Base-by-base conservation (phyloP, 441 rosid species). In the Populus hybrid region DNA sequence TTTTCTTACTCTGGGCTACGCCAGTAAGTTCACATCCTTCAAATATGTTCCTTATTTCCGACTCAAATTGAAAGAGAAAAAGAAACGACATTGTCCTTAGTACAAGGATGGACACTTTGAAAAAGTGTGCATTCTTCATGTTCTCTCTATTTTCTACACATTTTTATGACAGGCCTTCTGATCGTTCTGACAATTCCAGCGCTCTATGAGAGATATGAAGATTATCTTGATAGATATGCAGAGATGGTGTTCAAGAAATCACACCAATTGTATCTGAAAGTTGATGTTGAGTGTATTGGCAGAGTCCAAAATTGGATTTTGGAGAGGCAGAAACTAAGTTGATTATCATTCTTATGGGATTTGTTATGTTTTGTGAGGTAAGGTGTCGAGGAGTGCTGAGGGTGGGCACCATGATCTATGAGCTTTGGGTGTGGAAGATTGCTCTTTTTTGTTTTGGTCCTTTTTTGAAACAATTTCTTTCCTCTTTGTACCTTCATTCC, bases 101-200 rank as follows among this genome's bases (percentile, higher is more conserved):
- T 6, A 30, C 4, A 30, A 30, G 32, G 4, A 53, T n/a, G 26
- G 65, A n/a, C 65, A 59, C 24, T n/a, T 9, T n/a, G 65, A 59
- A 59, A 11, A n/a, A n/a, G 65, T 3, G 1, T 8, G 8, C 16
- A 16, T 40, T 20, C 63, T 14, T 38, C 24, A 2, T 63, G 18
- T 57, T 10, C 18, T 23, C 4, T 1, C 4, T 40, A 10, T 34
- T 34, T 24, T 2, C 46, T 24, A 16, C 24, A 74, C 82, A 12
- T 38, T 10, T 64, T 10, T 68, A 21, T 78, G 50, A 77, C 91
- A 94, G 99, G 92, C 72, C 91, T 96, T 82, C 73, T 93, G 73
- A 75, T 88, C 36, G 64, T 85, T 75, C 88, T 96, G 59, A 89
- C 95, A 12, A 76, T 93, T 77, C 99, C 98, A 12, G 94, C 88